Evolutionary conservation across 2,329 filamentous ascomycete species (phyloP), one percentile per base, ranked within the genome.

Genomic region (Penicillium sp.): DNA sequence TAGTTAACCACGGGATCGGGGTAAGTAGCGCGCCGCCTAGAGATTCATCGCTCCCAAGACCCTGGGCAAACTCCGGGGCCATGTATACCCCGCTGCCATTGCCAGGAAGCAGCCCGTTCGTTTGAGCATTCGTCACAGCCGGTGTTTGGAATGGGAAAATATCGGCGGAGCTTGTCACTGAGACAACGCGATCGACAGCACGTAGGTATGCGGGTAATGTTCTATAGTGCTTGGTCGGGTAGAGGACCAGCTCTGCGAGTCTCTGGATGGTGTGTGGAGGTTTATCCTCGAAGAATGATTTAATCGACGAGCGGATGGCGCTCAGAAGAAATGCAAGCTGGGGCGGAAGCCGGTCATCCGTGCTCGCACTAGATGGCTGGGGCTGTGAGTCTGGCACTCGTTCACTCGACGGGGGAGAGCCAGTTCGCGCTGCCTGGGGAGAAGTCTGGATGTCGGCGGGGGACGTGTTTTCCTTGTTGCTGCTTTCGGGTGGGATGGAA

Each of bases 221-320:
- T 53, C 80, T 82, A 73, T 97, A 96, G 69, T 95, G 86, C 48
- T 78, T 77, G 53, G 76, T 84, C 1, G 93, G 93, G 24, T 77
- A 71, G 32, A 95, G 75, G 4, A 95, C 75, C 28, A 97, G 83
- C 74, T 98, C 93, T 21, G 89, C 82, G 21, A 98, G 79, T 34
- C 93, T 85, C 71, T 98, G 93, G 54, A 96, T 80, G 3, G 93
- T 97, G 67, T 97, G 88, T 0, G 93, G 93, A 1, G 93, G 91
- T 59, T 86, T 80, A 3, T 75, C 73, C 21, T 79, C 65, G 69
- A 98, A 98, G 57, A 78, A 79, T 3, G 74, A 75, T 43, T 70
- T 75, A 34, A 95, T 74, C 15, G 83, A 82, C 15, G 64, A 66
- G 54, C 70, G 66, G 46, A 88, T 83, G 50, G 79, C 79, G 52